Conservation (phyloP, 306 rosid species). For the Cucurbita moschata region DNA sequence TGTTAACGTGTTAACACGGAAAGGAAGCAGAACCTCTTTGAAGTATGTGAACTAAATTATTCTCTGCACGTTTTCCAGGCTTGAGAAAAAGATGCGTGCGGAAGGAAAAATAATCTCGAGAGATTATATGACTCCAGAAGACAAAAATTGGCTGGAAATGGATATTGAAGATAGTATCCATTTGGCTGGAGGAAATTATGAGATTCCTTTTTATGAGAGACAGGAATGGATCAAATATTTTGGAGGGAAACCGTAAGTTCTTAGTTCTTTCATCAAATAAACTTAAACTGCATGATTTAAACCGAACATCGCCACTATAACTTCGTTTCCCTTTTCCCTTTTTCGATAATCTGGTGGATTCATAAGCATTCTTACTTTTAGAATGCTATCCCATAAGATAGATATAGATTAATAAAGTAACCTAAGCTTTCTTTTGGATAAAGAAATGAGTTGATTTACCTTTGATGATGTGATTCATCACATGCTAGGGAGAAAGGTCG, state of each 20-base stretch:
- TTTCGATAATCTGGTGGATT: no score
- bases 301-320: neutral
- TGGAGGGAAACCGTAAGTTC: conserved; percentile 73
- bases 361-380: no score
- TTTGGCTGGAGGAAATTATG: conserved; percentile 37
- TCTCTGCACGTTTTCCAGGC: conserved; percentile 36
- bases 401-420: neutral
- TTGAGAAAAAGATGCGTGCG: conserved; percentile 80
- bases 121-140: conserved; percentile 75
- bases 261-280: neutral
- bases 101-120: conserved; percentile 57
- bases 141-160: conserved; percentile 83
- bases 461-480: neutral
- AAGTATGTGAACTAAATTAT: conserved; percentile 3
- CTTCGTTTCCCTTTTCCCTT: neutral
- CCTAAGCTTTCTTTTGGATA: neutral
- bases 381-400: neutral
- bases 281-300: neutral
- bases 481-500: conserved; percentile 82
- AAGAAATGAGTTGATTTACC: neutral
- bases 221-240: conserved; percentile 55
- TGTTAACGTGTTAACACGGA: neutral
- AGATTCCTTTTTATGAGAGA: conserved; percentile 66
- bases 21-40: neutral
- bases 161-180: conserved; percentile 72